Percentiles rank a stretch among this genome's conserved stretches.
Conservation (phyloP, 2,329 filamentous ascomycete species). For the Claviceps capensis region DNA sequence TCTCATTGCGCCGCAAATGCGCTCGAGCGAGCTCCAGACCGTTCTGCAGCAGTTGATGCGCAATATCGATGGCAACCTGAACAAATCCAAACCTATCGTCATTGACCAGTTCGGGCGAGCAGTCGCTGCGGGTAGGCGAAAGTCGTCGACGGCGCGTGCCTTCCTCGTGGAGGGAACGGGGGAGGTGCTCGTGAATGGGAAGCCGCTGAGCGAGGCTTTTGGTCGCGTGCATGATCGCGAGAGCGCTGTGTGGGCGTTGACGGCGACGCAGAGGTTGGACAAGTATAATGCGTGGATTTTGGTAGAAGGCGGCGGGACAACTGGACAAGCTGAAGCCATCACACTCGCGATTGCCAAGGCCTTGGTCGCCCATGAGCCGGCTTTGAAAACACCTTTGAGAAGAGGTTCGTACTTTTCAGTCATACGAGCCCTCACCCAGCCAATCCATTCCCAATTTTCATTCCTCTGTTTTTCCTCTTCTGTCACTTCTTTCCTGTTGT, state of each 20-base stretch:
- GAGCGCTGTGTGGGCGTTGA: constrained; percentile 83
- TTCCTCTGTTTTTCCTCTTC: not conserved
- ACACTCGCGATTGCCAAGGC: constrained; percentile 83
- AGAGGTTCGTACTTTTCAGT: constrained; percentile 51
- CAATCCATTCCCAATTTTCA: not conserved
- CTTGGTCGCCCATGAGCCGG: constrained; percentile 80
- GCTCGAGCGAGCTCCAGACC: constrained; percentile 53
- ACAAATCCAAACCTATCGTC: constrained; percentile 44
- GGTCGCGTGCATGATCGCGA: constrained; percentile 85
- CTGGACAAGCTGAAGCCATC: constrained; percentile 89
- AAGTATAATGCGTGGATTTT: constrained; percentile 95
- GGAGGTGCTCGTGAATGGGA: constrained; percentile 81
- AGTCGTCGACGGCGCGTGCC: constrained; percentile 72
- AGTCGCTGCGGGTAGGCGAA: constrained; percentile 70
- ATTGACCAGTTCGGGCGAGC: constrained; percentile 70
- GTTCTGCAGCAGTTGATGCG: constrained; percentile 60
- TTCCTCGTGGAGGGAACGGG: constrained; percentile 88
- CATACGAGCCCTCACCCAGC: constrained; percentile 1
- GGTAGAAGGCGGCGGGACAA: constrained; percentile 76
- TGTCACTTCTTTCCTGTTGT: not conserved
- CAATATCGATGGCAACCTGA: constrained; percentile 56
- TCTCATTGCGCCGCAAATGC: constrained; percentile 66
- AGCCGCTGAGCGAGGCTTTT: constrained; percentile 69
- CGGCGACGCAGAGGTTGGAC: constrained; percentile 68
- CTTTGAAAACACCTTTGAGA: constrained; percentile 72